Base-by-base conservation (phyloP, 768 basidiomycete species). In the Cubamyces sp. region DNA sequence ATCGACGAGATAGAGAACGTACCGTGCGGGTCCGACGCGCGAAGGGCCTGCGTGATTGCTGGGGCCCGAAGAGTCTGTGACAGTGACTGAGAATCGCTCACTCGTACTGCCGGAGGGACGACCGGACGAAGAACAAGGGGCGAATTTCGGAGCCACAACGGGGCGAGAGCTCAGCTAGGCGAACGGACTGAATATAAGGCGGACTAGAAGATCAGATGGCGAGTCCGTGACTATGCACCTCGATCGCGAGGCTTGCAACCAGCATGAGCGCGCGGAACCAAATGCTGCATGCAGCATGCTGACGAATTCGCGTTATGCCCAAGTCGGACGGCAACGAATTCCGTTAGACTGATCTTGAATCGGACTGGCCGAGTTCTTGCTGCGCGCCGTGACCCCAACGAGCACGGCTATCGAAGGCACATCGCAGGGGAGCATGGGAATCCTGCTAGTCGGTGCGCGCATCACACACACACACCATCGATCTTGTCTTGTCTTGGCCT, bases 151-250 rank as follows among this genome's bases (percentile, higher is more conserved):
- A 53, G 61, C 41, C 55, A 52, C 55, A 42, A 62, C 55, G 21
- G 48, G 26, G 21, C 15, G 47, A 28, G 45, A 53, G 18, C 42
- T 23, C 49, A 30, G 57, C 37, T 41, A 37, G 40, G 30, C 34
- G 39, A 54, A 50, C n/a, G 51, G 51, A 12, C 14, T 21, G 55
- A 56, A 21, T 19, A 15, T 47, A 47, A 42, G 19, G 47, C 56
- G 47, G 48, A 19, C 54, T 54, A 57, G 55, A 63, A 58, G 45
- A 63, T 63, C 62, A 63, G 62, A 54, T 63, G 62, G 57, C 25
- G 34, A 34, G 34, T 34, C 34, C 34, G 25, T 59, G 15, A 41
- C 19, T 16, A 25, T 50, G 25, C 41, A 51, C 47, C 57, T 43
- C 47, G 57, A 59, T 59, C 57, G 57, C 57, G 42, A 59, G 57